Conservation (phyloP, 2,329 filamentous ascomycete genomes). For the Botrytis fabae region DNA sequence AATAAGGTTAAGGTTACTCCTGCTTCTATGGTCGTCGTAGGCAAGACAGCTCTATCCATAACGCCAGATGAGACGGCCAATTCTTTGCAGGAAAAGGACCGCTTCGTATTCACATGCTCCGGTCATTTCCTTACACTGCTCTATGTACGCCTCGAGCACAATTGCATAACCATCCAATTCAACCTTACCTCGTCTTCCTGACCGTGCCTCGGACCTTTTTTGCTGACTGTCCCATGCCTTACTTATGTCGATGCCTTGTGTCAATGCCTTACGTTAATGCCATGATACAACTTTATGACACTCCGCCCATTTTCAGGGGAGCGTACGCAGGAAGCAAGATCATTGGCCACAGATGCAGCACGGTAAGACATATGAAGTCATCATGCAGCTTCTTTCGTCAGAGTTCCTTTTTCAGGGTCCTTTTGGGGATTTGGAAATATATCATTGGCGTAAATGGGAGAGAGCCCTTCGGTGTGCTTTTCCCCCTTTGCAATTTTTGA, state of each 20-base stretch:
- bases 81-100: background rate
- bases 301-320: background rate
- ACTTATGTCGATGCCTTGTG: no score
- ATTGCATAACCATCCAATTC: background rate
- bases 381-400: background rate
- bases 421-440: background rate
- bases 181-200: no score
- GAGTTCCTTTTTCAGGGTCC: constrained; percentile 2
- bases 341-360: background rate
- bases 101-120: background rate
- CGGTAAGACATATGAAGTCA: constrained; percentile 5
- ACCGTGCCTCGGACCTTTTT: background rate
- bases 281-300: background rate
- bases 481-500: background rate
- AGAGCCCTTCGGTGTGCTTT: no score
- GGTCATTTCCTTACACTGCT: no score
- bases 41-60: no score
- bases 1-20: background rate
- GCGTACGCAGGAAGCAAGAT: background rate
- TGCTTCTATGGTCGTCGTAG: no score
- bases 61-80: no score
- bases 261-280: background rate
- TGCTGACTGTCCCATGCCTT: background rate
- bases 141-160: background rate
- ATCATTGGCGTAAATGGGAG: background rate